Evolutionary conservation across 768 basidiomycete species (phyloP).

Genomic region (Thelephora ganbajun): DNA sequence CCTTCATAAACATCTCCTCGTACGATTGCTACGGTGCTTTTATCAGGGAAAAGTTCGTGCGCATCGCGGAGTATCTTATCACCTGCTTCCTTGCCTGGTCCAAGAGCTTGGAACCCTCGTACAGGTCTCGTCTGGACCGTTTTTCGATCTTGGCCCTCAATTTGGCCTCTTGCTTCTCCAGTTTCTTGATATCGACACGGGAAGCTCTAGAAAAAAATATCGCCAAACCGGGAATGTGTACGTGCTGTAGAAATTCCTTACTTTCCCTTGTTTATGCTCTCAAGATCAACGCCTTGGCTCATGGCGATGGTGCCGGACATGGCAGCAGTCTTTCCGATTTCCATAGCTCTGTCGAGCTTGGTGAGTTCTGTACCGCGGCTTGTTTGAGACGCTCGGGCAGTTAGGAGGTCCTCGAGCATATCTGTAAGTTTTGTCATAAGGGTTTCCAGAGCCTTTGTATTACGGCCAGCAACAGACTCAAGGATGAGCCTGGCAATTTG

Average conservation of each 20-base stretch:
- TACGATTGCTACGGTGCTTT: slow-evolving; percentile 64
- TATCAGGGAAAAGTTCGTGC: background rate
- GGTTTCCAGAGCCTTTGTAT: slow-evolving; percentile 31
- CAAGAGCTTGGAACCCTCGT: slow-evolving; percentile 91
- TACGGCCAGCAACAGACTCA: slow-evolving; percentile 37
- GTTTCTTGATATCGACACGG: slow-evolving; percentile 86
- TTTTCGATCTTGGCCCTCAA: slow-evolving; percentile 97
- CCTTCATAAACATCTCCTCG: slow-evolving; percentile 99
- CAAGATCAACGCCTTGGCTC: slow-evolving; percentile 74
- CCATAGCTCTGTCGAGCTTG: slow-evolving; percentile 77
- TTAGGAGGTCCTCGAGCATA: slow-evolving; percentile 52
- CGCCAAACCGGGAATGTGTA: background rate
- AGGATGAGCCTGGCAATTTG: slow-evolving; percentile 62
- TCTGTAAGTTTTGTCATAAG: slow-evolving; percentile 54
- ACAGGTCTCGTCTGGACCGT: slow-evolving; percentile 76
- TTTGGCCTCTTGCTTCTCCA: slow-evolving; percentile 96
- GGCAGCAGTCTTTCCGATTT: slow-evolving; percentile 67
- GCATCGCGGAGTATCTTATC: background rate
- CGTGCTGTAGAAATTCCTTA: slow-evolving; percentile 22
- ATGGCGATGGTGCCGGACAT: slow-evolving; percentile 73
- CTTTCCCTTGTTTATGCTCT: slow-evolving; percentile 93
- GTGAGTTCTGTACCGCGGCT: slow-evolving; percentile 33
- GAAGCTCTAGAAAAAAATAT: slow-evolving; percentile 44
- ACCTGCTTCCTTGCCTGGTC: slow-evolving; percentile 88
- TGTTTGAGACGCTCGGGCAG: slow-evolving; percentile 34